Conservation (phyloP, 768 basidiomycete genomes). For the Russula lepida region DNA sequence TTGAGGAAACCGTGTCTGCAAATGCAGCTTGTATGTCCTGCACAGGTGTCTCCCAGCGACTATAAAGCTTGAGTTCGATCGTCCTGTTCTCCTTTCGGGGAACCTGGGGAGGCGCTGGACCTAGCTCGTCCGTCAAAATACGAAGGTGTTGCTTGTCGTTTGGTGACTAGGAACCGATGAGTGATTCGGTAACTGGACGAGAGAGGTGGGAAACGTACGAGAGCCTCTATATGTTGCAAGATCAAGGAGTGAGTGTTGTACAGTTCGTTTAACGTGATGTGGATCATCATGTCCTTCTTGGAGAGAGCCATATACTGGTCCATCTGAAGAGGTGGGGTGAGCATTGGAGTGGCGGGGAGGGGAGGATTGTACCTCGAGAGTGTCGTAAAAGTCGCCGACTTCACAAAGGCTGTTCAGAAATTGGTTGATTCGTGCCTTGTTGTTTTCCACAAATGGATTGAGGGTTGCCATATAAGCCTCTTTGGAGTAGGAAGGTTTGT, state of each 20-base stretch:
- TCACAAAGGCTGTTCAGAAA: conserved; percentile 97
- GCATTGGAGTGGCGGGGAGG: background rate
- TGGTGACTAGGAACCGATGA: conserved; percentile 55
- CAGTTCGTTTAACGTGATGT: conserved; percentile 97
- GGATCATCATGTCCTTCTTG: conserved; percentile 97
- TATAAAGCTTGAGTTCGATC: conserved; percentile 86
- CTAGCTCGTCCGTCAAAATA: conserved; percentile 93
- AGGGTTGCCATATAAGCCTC: conserved; percentile 98
- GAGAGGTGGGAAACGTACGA: conserved; percentile 52
- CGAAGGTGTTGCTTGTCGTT: conserved; percentile 97
- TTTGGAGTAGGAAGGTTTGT: conserved; percentile 96
- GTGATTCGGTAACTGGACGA: background rate
- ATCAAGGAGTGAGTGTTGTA: conserved; percentile 98
- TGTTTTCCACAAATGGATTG: conserved; percentile 98
- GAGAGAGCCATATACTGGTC: conserved; percentile 99
- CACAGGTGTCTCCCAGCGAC: conserved; percentile 98
- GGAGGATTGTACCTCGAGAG: conserved; percentile 62
- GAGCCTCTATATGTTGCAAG: conserved; percentile 86
- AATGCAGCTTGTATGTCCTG: conserved; percentile 95
- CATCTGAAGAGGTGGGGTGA: conserved; percentile 51
- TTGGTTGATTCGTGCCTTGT: conserved; percentile 95
- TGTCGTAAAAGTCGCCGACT: conserved; percentile 98
- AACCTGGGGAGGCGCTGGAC: conserved; percentile 87
- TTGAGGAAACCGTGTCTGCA: conserved; percentile 94
- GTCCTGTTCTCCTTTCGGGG: conserved; percentile 97